A percentile compares a stretch with the other conserved stretches of the same genome.
Evolutionary conservation across 305 asterid genomes (phyloP).

Genomic region (Plantago coronopus): DNA sequence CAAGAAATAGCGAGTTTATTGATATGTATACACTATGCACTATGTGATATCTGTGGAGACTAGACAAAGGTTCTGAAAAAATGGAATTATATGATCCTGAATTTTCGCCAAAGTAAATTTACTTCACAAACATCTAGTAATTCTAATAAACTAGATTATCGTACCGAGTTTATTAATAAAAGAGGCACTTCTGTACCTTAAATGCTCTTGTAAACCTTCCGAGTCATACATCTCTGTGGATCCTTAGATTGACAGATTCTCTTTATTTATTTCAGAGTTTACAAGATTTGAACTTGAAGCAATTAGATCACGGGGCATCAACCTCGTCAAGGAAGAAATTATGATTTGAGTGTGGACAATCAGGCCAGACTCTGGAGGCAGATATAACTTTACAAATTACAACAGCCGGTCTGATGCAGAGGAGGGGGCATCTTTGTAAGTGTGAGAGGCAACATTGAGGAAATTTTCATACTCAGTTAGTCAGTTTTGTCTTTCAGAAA

Average conservation of each 20-base stretch:
- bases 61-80: too few species aligned
- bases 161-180: too few species aligned
- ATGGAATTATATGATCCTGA: too few species aligned
- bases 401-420: neutral
- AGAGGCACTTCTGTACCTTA: too few species aligned
- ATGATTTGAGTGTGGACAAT: neutral
- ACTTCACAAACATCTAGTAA: too few species aligned
- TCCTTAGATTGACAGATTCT: neutral
- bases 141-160: too few species aligned
- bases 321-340: neutral
- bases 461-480: conserved; percentile 1
- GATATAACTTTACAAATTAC: neutral
- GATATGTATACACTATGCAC: too few species aligned
- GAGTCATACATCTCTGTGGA: neutral
- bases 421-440: neutral
- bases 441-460: neutral
- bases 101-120: too few species aligned
- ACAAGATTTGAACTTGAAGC: conserved; percentile 1
- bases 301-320: neutral
- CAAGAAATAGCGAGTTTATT: too few species aligned
- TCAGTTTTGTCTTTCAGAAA: conserved; percentile 2
- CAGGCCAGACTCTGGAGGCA: neutral
- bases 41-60: too few species aligned
- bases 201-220: neutral
- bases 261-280: neutral